Percentiles rank a stretch among this genome's conserved stretches.
Evolutionary conservation across 768 basidiomycete species (phyloP).

Genomic region (Macrolepiota albuminosa): DNA sequence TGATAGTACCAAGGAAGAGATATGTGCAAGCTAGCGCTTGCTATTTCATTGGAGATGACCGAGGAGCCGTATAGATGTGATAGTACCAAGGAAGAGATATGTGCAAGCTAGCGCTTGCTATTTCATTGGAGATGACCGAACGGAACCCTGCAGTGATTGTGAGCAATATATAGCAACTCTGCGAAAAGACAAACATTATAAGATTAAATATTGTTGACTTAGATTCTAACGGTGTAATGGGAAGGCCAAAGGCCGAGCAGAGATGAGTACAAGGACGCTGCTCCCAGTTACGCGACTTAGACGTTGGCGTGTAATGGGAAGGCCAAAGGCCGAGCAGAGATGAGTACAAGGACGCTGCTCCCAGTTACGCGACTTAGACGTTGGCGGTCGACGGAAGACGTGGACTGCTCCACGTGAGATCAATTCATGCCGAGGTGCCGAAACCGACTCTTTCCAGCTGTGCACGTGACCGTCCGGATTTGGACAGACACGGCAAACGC

Average conservation of each 20-base stretch:
- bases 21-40: constrained; percentile 60
- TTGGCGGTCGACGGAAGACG: neutral
- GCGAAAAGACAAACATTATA: constrained; percentile 11
- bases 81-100: constrained; percentile 61
- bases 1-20: constrained; percentile 66
- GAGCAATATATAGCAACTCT: neutral
- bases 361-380: neutral
- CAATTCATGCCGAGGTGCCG: constrained; percentile 10
- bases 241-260: constrained; percentile 7
- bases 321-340: constrained; percentile 6
- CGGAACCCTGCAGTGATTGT: constrained; percentile 30
- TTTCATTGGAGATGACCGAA: constrained; percentile 64
- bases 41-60: constrained; percentile 65
- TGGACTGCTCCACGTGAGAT: constrained; percentile 2
- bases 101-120: constrained; percentile 62
- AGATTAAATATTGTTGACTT: constrained; percentile 7
- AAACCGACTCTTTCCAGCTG: neutral
- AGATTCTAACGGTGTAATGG: neutral
- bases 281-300: neutral
- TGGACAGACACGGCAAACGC: constrained; percentile 15
- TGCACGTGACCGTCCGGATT: neutral
- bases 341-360: neutral
- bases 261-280: neutral
- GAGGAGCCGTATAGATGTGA: constrained; percentile 65
- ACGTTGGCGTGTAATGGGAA: neutral